Percentiles rank a stretch among this genome's conserved stretches.
phyloP scores from a whole-genome alignment of 2,329 filamentous ascomycete species.

The Westerdykella ornata region DNA sequence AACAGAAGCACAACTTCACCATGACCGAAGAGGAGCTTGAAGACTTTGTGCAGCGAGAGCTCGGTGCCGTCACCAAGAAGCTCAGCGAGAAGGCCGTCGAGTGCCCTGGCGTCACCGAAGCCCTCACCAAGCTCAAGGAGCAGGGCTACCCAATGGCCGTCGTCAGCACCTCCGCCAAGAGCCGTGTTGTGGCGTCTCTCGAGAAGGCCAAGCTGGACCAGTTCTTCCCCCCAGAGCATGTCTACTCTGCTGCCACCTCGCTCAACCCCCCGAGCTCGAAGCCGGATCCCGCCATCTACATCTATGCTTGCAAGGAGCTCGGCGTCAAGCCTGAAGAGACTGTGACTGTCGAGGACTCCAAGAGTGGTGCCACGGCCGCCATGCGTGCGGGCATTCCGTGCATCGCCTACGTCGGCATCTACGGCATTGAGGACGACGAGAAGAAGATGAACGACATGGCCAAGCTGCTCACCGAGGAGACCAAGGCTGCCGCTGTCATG shows the following conservation, averaged over 20 bases:
- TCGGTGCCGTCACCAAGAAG: slow-evolving; percentile 77
- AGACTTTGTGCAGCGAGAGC: slow-evolving; percentile 66
- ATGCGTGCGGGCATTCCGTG: slow-evolving; percentile 71
- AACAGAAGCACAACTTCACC: slow-evolving; percentile 67
- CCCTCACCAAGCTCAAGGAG: slow-evolving; percentile 59
- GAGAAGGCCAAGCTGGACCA: slow-evolving; percentile 72
- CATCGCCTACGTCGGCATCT: slow-evolving; percentile 75
- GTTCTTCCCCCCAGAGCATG: slow-evolving; percentile 67
- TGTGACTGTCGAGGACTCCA: slow-evolving; percentile 82
- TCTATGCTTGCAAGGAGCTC: slow-evolving; percentile 66
- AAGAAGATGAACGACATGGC: slow-evolving; percentile 44
- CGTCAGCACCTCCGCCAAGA: slow-evolving; percentile 72
- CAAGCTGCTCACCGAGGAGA: slow-evolving; percentile 44
- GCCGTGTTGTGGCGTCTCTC: slow-evolving; percentile 69
- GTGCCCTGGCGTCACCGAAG: slow-evolving; percentile 61
- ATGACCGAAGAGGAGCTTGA: slow-evolving; percentile 64
- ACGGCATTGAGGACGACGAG: slow-evolving; percentile 39
- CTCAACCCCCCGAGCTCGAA: slow-evolving; percentile 77
- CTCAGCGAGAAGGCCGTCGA: slow-evolving; percentile 61
- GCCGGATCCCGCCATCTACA: slow-evolving; percentile 84
- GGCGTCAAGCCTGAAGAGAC: slow-evolving; percentile 65
- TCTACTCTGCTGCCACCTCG: slow-evolving; percentile 78
- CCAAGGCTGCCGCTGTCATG: slow-evolving; percentile 45
- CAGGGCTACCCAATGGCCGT: slow-evolving; percentile 69
- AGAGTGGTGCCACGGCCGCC: slow-evolving; percentile 72